A percentile compares a stretch with the other conserved stretches of the same genome.
These are phyloP conservation scores for Mucor plumbeus DNA, from an alignment of 371 early-diverging fungal genomes.

Conservation along the genomic window DNA sequence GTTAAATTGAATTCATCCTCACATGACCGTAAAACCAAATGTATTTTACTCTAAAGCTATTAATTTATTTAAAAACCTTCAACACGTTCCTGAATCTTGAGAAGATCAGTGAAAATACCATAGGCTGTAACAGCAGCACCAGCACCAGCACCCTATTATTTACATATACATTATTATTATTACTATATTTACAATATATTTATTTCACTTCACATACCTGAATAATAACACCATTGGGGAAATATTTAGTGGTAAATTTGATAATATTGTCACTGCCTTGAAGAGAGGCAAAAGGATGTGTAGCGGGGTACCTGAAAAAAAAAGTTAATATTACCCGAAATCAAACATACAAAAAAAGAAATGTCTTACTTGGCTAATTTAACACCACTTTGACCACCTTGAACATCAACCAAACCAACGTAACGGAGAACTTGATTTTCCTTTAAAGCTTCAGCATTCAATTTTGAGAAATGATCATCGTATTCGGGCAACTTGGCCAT, in stretches of 20 bases:
- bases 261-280: conserved; percentile 97
- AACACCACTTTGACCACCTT: conserved; percentile 72
- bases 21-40: conserved; percentile 14
- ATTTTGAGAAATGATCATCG: conserved; percentile 80
- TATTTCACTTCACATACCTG: conserved; percentile 47
- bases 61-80: conserved; percentile 37
- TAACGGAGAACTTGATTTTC: conserved; percentile 86
- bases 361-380: conserved; percentile 72
- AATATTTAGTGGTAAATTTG: conserved; percentile 91
- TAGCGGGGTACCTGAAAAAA: conserved; percentile 69
- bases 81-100: conserved; percentile 77
- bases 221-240: conserved; percentile 92
- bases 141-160: conserved; percentile 85
- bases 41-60: conserved; percentile 15
- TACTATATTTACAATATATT: neutral
- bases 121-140: conserved; percentile 97
- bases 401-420: conserved; percentile 88
- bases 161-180: neutral
- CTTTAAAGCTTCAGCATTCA: conserved; percentile 78
- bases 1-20: conserved; percentile 12
- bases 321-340: neutral
- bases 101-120: conserved; percentile 92
- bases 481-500: conserved; percentile 82
- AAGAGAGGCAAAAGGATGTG: conserved; percentile 94
- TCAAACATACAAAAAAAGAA: neutral